phyloP scores from a whole-genome alignment of 2,329 filamentous ascomycete species.

The Arthrobotrys conoides region DNA sequence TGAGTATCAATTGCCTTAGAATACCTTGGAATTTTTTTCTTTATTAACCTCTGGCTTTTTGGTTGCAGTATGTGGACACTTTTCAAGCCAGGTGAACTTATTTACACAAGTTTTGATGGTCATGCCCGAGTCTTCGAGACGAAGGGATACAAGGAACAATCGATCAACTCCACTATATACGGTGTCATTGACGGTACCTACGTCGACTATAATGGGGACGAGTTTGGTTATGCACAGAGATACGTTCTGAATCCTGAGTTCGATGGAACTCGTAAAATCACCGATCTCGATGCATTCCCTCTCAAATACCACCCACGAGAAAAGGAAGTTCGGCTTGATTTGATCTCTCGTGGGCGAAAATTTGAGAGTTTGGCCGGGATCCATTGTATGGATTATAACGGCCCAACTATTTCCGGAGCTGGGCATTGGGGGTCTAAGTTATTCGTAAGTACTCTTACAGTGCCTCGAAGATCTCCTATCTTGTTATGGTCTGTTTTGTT shows the following conservation, averaged over 20 bases:
- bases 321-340: constrained; percentile 65
- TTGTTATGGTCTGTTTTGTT: too few relatives aligned
- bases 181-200: constrained; percentile 67
- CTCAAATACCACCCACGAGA: constrained; percentile 68
- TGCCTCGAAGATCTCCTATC: too few relatives aligned
- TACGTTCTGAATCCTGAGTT: constrained; percentile 68
- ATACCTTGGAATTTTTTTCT: constrained; percentile 40
- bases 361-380: constrained; percentile 70
- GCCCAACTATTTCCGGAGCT: constrained; percentile 60
- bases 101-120: constrained; percentile 68
- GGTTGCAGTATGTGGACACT: constrained; percentile 70
- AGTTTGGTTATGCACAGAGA: constrained; percentile 68
- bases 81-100: constrained; percentile 69
- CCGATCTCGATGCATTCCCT: constrained; percentile 69
- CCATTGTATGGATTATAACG: constrained; percentile 70
- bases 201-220: constrained; percentile 70
- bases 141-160: constrained; percentile 64
- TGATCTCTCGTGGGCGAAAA: constrained; percentile 68
- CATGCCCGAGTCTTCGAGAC: constrained; percentile 66
- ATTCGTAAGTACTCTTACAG: constrained; percentile 28
- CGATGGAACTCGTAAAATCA: constrained; percentile 69
- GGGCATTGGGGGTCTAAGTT: constrained; percentile 60
- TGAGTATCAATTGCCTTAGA: constrained; percentile 63
- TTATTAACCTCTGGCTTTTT: constrained; percentile 57
- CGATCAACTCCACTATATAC: constrained; percentile 66